A percentile compares a stretch with the other conserved stretches of the same genome.
phyloP scores from a whole-genome alignment of 1,284 basidiomycete species.

The Moniliella sp. region DNA sequence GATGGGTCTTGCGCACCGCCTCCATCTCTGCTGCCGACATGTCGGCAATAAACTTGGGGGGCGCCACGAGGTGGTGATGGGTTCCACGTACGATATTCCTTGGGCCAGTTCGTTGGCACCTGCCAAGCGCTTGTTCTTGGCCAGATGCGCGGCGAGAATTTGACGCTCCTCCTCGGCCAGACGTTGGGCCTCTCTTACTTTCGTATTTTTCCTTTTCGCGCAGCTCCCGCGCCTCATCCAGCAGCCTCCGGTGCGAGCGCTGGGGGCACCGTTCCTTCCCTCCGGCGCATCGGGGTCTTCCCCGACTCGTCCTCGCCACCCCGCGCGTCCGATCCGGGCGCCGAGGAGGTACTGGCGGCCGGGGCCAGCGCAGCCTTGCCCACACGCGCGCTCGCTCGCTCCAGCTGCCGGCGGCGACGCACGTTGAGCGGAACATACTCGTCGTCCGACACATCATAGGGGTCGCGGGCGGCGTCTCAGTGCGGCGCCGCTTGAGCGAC shows the following conservation, averaged over 20 bases:
- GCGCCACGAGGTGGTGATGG: conserved; percentile 68
- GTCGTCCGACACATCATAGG: too few species aligned
- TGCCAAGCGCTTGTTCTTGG: conserved; percentile 66
- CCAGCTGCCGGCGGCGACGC: conserved; percentile 56
- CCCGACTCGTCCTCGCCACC: conserved; percentile 36
- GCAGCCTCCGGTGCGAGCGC: conserved; percentile 40
- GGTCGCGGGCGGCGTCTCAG: too few species aligned
- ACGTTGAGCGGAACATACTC: conserved; percentile 77
- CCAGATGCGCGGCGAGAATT: conserved; percentile 73
- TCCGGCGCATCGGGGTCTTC: too few species aligned
- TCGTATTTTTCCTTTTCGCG: conserved; percentile 51
- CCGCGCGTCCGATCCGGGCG: not conserved
- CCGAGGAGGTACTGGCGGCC: not conserved
- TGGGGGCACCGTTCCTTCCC: conserved; percentile 44
- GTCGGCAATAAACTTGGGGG: conserved; percentile 64
- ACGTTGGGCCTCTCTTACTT: conserved; percentile 57
- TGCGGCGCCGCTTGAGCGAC: too few species aligned
- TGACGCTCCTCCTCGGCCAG: conserved; percentile 69
- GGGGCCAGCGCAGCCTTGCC: conserved; percentile 1
- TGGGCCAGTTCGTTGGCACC: conserved; percentile 77
- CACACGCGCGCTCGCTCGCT: conserved; percentile 33
- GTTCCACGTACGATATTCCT: conserved; percentile 71
- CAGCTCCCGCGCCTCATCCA: conserved; percentile 39
- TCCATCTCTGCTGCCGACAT: conserved; percentile 50
- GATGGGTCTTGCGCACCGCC: conserved; percentile 61